These are phyloP conservation scores for Paracorniculantispora psalliotae DNA, from an alignment of 2,329 filamentous ascomycete species.

Conservation along the genomic window DNA sequence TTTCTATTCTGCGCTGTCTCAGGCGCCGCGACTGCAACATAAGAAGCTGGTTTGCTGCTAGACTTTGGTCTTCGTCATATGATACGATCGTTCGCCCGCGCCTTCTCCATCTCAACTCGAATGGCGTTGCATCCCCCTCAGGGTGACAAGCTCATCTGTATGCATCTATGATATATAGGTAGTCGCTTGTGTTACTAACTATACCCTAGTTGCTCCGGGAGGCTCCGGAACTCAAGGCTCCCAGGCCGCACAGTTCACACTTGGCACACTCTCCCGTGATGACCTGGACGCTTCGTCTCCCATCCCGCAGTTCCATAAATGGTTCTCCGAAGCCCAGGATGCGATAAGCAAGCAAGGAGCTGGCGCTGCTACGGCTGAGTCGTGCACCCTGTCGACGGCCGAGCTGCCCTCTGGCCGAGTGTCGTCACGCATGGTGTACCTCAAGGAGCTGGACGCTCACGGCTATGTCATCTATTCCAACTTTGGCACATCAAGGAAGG, in stretches of 20 bases:
- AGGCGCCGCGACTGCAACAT: too few species aligned
- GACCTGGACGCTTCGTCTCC: conserved; percentile 62
- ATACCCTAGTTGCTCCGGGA: conserved; percentile 55
- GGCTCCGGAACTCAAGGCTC: conserved; percentile 45
- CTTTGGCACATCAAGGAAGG: conserved; percentile 71
- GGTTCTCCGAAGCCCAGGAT: conserved; percentile 72
- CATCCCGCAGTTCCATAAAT: conserved; percentile 78
- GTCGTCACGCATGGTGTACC: conserved; percentile 80
- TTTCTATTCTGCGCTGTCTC: not conserved
- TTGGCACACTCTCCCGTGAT: conserved; percentile 52
- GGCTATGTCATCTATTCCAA: conserved; percentile 95
- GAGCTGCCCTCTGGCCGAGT: conserved; percentile 78
- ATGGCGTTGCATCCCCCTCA: conserved; percentile 43
- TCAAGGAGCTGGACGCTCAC: conserved; percentile 79
- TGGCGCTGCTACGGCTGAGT: conserved; percentile 64
- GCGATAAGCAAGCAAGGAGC: conserved; percentile 40
- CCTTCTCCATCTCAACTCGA: conserved; percentile 23
- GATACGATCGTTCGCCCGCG: conserved; percentile 7
- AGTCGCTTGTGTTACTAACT: not conserved
- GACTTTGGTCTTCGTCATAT: not conserved
- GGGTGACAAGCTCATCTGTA: conserved; percentile 46
- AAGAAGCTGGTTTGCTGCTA: too few species aligned
- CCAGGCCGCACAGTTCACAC: conserved; percentile 73
- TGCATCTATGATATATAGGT: conserved; percentile 18
- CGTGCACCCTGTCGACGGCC: conserved; percentile 82